Percentiles rank a stretch among this genome's conserved stretches.
Conservation (phyloP, 768 basidiomycete species). For the Suillus fuscotomentosus region DNA sequence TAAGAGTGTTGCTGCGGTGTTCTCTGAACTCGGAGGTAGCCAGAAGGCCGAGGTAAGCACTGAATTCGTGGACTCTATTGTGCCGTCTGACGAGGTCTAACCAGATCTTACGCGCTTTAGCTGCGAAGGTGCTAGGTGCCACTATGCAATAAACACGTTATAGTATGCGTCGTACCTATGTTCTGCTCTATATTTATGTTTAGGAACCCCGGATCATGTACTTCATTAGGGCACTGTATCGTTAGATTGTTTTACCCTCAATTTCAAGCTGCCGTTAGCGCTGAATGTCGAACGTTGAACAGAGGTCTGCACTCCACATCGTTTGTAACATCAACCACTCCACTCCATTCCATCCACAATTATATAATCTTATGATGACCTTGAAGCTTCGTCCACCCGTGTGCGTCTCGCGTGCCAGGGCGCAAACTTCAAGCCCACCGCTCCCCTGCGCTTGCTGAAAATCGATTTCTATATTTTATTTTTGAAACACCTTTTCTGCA, state of each 20-base stretch:
- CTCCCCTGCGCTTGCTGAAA: too few relatives aligned
- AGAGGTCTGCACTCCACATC: not conserved
- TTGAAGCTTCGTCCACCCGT: too few relatives aligned
- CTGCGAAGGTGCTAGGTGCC: conserved; percentile 79
- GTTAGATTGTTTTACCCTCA: not conserved
- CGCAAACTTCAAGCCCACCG: too few relatives aligned
- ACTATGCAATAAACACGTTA: conserved; percentile 31
- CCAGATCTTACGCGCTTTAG: conserved; percentile 79
- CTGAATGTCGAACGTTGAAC: not conserved
- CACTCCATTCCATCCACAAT: too few relatives aligned
- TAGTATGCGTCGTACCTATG: not conserved
- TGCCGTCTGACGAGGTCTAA: not conserved
- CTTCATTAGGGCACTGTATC: not conserved
- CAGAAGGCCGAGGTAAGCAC: conserved; percentile 82
- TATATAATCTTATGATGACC: too few relatives aligned
- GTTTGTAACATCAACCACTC: not conserved
- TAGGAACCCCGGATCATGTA: not conserved
- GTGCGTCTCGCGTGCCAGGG: too few relatives aligned
- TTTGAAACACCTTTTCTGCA: too few relatives aligned
- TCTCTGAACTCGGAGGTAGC: conserved; percentile 65
- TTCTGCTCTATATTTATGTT: not conserved
- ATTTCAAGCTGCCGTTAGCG: not conserved
- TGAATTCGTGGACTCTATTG: not conserved
- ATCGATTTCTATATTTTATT: too few relatives aligned
- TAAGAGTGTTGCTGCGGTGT: conserved; percentile 89